phyloP scores from a whole-genome alignment of 129 eudicot genomes.

The Cynara cardunculus region DNA sequence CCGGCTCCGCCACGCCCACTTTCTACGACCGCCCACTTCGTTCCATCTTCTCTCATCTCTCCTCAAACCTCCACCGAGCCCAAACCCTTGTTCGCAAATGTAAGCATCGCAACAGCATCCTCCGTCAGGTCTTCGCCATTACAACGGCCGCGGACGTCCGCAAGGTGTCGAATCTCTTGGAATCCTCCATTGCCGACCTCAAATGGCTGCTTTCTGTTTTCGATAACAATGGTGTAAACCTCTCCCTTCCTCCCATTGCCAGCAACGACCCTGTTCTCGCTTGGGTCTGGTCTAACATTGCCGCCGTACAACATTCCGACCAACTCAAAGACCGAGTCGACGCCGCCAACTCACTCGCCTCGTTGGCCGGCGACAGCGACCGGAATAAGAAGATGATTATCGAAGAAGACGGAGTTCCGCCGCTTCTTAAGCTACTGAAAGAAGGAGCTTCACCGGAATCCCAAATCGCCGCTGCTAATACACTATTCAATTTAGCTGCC shows the following conservation, averaged over 20 bases:
- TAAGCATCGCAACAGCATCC: constrained; percentile 36
- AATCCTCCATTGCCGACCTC: constrained; percentile 65
- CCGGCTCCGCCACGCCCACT: constrained; percentile 28
- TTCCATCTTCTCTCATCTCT: constrained; percentile 41
- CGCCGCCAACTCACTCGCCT: constrained; percentile 53
- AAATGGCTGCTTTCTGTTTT: constrained; percentile 65
- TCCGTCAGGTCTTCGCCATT: constrained; percentile 52
- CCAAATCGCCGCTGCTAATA: constrained; percentile 52
- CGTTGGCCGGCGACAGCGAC: constrained; percentile 49
- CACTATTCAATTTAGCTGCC: constrained; percentile 44
- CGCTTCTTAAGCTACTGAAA: constrained; percentile 54
- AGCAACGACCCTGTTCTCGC: constrained; percentile 71
- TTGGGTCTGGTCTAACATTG: constrained; percentile 73
- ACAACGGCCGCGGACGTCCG: constrained; percentile 59
- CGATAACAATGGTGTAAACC: constrained; percentile 33
- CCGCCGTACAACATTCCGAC: constrained; percentile 47
- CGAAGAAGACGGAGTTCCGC: constrained; percentile 63
- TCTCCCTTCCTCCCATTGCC: constrained; percentile 71
- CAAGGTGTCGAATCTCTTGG: constrained; percentile 45
- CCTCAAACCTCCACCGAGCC: constrained; percentile 51
- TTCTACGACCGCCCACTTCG: constrained; percentile 72
- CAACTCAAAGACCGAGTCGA: constrained; percentile 48
- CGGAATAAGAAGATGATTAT: constrained; percentile 63
- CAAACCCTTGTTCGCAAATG: constrained; percentile 54
- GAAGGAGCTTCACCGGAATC: constrained; percentile 57